Conservation (phyloP, 495 filamentous ascomycete genomes). For the Hyaloscypha finlandica region DNA sequence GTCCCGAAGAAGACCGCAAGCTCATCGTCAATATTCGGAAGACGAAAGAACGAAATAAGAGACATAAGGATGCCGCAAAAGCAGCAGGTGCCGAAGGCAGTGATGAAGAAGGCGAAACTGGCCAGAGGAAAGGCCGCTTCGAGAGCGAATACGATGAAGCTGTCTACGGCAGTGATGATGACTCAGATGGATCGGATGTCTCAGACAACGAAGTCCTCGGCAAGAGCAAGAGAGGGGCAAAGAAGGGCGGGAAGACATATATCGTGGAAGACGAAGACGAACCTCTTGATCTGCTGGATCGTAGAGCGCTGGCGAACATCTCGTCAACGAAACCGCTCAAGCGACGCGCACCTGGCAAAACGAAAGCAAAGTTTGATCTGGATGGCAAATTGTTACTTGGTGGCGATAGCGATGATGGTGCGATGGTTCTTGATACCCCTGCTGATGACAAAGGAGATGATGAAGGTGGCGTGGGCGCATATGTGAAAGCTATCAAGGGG, state of each 20-base stretch:
- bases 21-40: constrained; percentile 92
- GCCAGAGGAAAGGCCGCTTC: constrained; percentile 61
- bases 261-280: constrained; percentile 93
- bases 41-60: constrained; percentile 82
- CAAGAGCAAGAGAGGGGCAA: constrained; percentile 47
- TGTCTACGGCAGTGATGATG: constrained; percentile 81
- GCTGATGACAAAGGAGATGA: constrained; percentile 41
- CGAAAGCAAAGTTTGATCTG: constrained; percentile 70
- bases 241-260: constrained; percentile 67
- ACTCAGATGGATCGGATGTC: constrained; percentile 63
- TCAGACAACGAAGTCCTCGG: constrained; percentile 60
- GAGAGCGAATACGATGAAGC: constrained; percentile 95
- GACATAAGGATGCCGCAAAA: constrained; percentile 72
- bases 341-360: constrained; percentile 54
- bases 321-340: constrained; percentile 81
- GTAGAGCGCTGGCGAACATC: constrained; percentile 86
- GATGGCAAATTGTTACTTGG: constrained; percentile 91
- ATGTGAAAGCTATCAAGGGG: constrained; percentile 86
- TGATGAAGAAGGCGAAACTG: constrained; percentile 40
- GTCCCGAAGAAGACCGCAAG: constrained; percentile 84
- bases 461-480: constrained; percentile 79
- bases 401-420: constrained; percentile 51
- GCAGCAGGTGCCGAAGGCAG: constrained; percentile 43
- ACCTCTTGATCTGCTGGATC: constrained; percentile 88
- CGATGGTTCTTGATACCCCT: constrained; percentile 61